phyloP scores from a whole-genome alignment of 805 yeast genomes.

The Schwanniomyces pseudopolymorphus region DNA sequence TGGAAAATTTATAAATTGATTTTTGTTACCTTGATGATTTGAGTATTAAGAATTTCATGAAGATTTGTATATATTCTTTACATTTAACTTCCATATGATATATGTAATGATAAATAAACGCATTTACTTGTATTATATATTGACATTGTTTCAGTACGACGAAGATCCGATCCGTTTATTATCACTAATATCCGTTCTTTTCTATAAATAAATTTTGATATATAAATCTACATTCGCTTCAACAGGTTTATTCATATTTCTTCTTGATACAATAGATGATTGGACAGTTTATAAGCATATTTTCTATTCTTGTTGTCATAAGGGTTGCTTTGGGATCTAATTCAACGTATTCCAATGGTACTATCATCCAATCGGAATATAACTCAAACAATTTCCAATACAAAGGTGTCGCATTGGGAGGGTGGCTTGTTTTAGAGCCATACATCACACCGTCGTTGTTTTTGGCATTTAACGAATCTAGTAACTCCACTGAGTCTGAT shows the following conservation, averaged over 20 bases:
- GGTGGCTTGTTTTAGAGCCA: constrained; percentile 72
- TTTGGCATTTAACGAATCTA: constrained; percentile 33
- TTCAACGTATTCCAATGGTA: background rate
- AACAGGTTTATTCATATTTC: background rate
- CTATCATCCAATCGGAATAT: constrained; percentile 9
- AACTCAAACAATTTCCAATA: constrained; percentile 22
- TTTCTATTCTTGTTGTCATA: background rate
- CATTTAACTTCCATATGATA: background rate
- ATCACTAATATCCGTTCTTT: background rate
- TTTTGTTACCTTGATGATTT: background rate
- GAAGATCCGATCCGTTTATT: background rate
- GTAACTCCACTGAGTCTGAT: constrained; percentile 14
- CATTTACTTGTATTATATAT: background rate
- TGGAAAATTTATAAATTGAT: background rate
- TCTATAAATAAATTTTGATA: background rate
- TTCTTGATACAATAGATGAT: background rate
- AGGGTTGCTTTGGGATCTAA: background rate
- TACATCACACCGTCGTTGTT: constrained; percentile 67
- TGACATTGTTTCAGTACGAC: background rate
- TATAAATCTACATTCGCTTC: background rate
- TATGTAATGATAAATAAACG: background rate
- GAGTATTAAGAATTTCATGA: background rate
- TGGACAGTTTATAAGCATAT: background rate
- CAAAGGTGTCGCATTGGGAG: constrained; percentile 41
- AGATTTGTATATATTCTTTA: background rate